These are phyloP conservation scores for Tuber melanosporum DNA, from an alignment of 495 filamentous ascomycete genomes.

Conservation along the genomic window DNA sequence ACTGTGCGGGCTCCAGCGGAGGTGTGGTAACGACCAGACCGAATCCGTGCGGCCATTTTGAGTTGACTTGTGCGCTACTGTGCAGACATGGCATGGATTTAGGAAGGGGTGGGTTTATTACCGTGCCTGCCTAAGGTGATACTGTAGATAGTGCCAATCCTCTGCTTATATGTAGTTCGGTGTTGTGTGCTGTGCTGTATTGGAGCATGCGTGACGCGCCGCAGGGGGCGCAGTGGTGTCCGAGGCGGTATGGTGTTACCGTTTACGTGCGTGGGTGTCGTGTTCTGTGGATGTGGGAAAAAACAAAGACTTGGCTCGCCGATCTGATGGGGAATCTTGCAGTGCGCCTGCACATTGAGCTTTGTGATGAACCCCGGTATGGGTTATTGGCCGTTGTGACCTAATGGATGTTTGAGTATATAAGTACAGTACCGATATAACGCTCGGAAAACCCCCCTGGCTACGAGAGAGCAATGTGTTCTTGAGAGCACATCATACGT, in stretches of 20 bases:
- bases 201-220: not conserved
- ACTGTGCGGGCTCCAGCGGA: not conserved
- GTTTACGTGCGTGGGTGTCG: not conserved
- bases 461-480: not conserved
- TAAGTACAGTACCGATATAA: not conserved
- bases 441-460: not conserved
- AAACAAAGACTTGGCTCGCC: not conserved
- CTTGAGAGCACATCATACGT: not conserved
- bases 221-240: slow-evolving; percentile 1
- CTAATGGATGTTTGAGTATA: not conserved
- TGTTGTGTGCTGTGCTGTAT: not conserved
- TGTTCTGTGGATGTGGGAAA: not conserved
- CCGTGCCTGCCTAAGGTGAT: not conserved
- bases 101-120: no score
- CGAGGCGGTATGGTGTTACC: not conserved
- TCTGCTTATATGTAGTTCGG: not conserved
- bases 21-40: not conserved
- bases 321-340: not conserved
- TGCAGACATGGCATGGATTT: no score
- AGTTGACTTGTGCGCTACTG: not conserved
- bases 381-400: not conserved
- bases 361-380: not conserved
- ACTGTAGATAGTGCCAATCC: not conserved
- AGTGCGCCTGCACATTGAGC: not conserved
- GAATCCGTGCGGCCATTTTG: not conserved